Base-by-base conservation (phyloP, 1,284 basidiomycete species). In the Pholiota adiposa region DNA sequence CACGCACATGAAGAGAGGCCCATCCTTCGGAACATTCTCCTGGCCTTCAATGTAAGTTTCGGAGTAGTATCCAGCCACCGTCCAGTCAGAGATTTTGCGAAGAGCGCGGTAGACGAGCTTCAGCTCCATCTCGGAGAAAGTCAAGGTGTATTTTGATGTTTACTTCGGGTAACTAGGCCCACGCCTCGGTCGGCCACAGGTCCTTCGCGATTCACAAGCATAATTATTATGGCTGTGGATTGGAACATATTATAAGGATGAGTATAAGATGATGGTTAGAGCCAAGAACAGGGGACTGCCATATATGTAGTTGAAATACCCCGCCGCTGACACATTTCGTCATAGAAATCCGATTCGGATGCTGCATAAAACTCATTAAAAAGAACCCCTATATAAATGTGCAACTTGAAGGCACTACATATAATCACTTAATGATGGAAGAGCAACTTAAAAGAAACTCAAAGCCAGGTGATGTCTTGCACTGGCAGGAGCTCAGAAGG, bases 1-100 rank as follows among this genome's bases (percentile, higher is more conserved):
- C 18, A 70, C 81, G 60, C 68, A 88, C 84, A 89, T 78, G 62
- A 90, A 84, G 44, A 89, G 72, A 2, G 88, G 86, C 0, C 83
- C 85, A 29, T 84, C 76, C 23, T 69, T 66, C 0, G 84, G 83
- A 2, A 92, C 80, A 65, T 87, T 85, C 61, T 86, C 81, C 18
- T 77, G 69, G 12, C 86, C 87, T 56, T 85, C 79, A 1, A 93
- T 83, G 64, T 83, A 77, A 7, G 89, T 83, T 59, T 91, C 84
- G 11, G 85, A 83, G 73, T 91, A 93, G 78, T 90, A 91, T 31
- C 81, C 82, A 54, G 75, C 75, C 33, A 90, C 72, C 0, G 86
- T 81, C 79, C 84, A 89, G 61, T 85, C 82, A 0, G 91, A 90
- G 18, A 92, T 76, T 52, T 82, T 77, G 41, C 88, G 84, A 36